Percentiles rank a stretch among this genome's conserved stretches.
These are phyloP conservation scores for Sporothrix sp. DNA, from an alignment of 2,329 filamentous ascomycete species.

Conservation along the genomic window DNA sequence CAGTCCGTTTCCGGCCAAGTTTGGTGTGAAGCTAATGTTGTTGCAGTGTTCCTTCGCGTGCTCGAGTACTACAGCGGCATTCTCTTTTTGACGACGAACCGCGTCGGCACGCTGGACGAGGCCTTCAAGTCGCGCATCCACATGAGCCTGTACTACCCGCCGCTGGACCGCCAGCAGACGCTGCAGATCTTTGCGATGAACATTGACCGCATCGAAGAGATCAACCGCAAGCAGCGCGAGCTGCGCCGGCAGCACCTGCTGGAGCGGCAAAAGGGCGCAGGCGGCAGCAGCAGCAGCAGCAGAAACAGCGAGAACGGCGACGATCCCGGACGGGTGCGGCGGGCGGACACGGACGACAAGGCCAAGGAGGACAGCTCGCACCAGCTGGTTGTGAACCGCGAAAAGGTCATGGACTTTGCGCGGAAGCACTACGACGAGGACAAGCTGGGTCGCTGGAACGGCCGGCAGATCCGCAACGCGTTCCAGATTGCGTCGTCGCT, in stretches of 20 bases:
- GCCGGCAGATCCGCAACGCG: constrained; percentile 32
- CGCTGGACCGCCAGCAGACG: constrained; percentile 14
- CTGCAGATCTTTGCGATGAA: constrained; percentile 17
- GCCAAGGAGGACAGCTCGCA: constrained; percentile 1
- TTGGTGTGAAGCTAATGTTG: too few relatives aligned
- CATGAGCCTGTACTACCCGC: constrained; percentile 32
- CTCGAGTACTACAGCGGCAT: constrained; percentile 40
- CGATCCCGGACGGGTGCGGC: not conserved
- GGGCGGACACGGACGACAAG: not conserved
- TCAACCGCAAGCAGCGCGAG: constrained; percentile 11
- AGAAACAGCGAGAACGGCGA: not conserved
- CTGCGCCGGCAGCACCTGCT: not conserved
- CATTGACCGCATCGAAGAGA: constrained; percentile 11
- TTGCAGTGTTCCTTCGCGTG: constrained; percentile 33
- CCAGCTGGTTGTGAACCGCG: constrained; percentile 3
- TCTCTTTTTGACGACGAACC: constrained; percentile 42
- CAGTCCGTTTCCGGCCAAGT: too few relatives aligned
- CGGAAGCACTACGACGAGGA: constrained; percentile 4
- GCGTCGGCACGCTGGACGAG: constrained; percentile 38
- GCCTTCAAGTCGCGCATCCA: constrained; percentile 41
- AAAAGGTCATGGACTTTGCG: constrained; percentile 12
- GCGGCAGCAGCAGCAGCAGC: not conserved
- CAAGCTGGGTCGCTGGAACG: constrained; percentile 16
- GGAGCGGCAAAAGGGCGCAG: not conserved
- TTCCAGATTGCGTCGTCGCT: constrained; percentile 21